phyloP scores from a whole-genome alignment of 2,329 filamentous ascomycete species.

The Cyphellophora europaea region DNA sequence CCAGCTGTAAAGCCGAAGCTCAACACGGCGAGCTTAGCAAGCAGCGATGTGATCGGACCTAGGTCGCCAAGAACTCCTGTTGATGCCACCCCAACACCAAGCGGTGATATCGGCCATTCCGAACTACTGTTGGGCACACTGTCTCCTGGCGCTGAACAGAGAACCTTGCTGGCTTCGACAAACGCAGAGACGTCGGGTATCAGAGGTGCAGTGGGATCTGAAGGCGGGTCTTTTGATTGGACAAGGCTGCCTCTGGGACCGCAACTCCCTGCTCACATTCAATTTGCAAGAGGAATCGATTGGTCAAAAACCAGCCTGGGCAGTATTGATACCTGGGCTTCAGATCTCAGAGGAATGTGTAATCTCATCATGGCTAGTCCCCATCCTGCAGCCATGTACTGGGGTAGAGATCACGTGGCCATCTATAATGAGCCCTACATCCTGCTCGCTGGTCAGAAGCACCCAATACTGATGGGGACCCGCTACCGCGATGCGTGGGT shows the following conservation, averaged over 20 bases:
- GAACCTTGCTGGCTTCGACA: neutral
- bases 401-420: slow-evolving; percentile 59
- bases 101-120: slow-evolving; percentile 5
- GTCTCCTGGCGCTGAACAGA: slow-evolving; percentile 3
- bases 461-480: slow-evolving; percentile 66
- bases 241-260: slow-evolving; percentile 58
- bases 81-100: slow-evolving; percentile 4
- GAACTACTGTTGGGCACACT: slow-evolving; percentile 9
- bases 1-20: slow-evolving; percentile 3
- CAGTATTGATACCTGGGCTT: slow-evolving; percentile 63
- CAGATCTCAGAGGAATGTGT: slow-evolving; percentile 66
- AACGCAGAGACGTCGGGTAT: slow-evolving; percentile 15
- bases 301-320: slow-evolving; percentile 67
- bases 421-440: slow-evolving; percentile 69
- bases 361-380: slow-evolving; percentile 75
- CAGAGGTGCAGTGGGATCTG: slow-evolving; percentile 25
- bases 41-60: slow-evolving; percentile 1
- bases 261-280: slow-evolving; percentile 60
- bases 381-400: slow-evolving; percentile 68
- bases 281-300: slow-evolving; percentile 60
- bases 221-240: slow-evolving; percentile 66
- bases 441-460: slow-evolving; percentile 64
- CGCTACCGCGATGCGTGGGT: slow-evolving; percentile 60
- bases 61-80: slow-evolving; percentile 4
- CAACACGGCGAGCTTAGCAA: slow-evolving; percentile 5